phyloP scores from a whole-genome alignment of 176 grass and related monocot species.

The Thalia dealbata region DNA sequence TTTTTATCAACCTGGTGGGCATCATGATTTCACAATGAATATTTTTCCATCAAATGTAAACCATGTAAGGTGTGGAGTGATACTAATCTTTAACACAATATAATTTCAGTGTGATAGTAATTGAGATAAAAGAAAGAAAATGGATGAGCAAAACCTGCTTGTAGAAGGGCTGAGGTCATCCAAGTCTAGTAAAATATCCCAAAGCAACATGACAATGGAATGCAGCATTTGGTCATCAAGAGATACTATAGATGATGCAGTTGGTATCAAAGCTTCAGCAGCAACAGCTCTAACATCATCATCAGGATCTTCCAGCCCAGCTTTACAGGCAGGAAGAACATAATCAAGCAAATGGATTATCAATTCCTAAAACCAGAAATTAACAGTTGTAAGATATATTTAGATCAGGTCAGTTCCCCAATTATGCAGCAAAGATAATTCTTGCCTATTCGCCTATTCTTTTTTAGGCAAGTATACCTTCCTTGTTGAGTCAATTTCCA shows the following conservation, averaged over 20 bases:
- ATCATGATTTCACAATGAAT: no score
- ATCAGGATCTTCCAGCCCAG: constrained; percentile 90
- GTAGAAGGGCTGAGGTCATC: constrained; percentile 97
- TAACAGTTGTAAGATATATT: constrained; percentile 13
- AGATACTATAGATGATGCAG: constrained; percentile 68
- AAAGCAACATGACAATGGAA: constrained; percentile 92
- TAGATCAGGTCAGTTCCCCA: background rate
- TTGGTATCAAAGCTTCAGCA: constrained; percentile 90
- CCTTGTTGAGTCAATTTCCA: background rate
- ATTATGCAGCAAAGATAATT: background rate
- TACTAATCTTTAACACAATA: background rate
- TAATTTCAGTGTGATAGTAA: background rate
- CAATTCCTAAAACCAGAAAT: constrained; percentile 66
- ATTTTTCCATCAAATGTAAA: background rate
- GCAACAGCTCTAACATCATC: constrained; percentile 98
- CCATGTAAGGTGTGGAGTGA: background rate
- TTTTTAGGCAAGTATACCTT: background rate
- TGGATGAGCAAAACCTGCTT: constrained; percentile 51
- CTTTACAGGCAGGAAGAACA: constrained; percentile 83
- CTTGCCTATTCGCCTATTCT: background rate
- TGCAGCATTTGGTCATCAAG: constrained; percentile 73
- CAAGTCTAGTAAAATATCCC: constrained; percentile 98
- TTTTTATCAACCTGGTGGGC: no score
- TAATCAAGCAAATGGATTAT: constrained; percentile 68
- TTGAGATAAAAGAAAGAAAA: background rate